Base-by-base conservation (phyloP, 257 asterid species). In the Plantago ovata region DNA sequence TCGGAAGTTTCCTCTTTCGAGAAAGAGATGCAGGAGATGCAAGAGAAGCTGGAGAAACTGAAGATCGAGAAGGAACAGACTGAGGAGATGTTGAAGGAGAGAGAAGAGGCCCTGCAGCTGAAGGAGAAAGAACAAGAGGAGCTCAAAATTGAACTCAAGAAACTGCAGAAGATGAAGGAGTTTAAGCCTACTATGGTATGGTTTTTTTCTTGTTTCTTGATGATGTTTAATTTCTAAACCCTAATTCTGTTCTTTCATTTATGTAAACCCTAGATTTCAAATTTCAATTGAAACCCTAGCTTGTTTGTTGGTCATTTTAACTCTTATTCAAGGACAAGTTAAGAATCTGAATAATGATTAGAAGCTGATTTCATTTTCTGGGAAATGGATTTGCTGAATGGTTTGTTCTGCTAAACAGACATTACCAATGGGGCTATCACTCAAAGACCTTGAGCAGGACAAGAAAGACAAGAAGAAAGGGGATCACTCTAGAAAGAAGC, bases 151-250 rank as follows among this genome's bases (percentile, higher is more conserved):
- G 96, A 87, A 44, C 75, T 90, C 71, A 90, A 84, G 72, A 90
- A 82, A 62, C 65, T 90, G 85, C 96, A 87, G 89, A 90, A 87
- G 63, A 67, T 78, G 66, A 90, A 90, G 77, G 98, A 90, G 60
- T 90, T 90, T 53, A 90, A 84, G 42, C 97, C 97, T 50, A 75
- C 72, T 13, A 67, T 86, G 87, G 97, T 89, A 33, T 10, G 22
- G 53, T 74, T 48, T 52, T 50, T n/a, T 18, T 6, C 19, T 14
- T 56, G 10, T 1, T 22, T 63, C 42, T 52, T 10, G 0, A 7
- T 14, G 13, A 38, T 21, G 10, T 24, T n/a, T 11, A 20, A 20
- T 23, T 49, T 23, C 24, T 46, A 13, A 28, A 28, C 0, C 36
- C 36, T 28, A 28, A 28, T 3, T 28, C 6, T 3, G 36, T 28